Evolutionary conservation across 371 early-diverging fungal species (phyloP).

Genomic region (Mortierella sp.): DNA sequence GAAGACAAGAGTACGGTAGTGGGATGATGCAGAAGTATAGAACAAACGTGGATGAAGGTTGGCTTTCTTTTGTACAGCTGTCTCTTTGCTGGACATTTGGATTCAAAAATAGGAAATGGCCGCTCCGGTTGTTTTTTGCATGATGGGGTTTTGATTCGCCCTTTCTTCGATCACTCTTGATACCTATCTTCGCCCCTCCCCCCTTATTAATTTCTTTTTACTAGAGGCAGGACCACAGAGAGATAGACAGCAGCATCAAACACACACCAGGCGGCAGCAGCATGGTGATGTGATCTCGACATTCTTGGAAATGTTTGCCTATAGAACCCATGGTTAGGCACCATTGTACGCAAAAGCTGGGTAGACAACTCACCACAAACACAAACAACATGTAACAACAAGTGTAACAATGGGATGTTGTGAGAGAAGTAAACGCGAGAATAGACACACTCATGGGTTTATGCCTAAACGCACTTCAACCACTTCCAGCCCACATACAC

Average conservation of each 20-base stretch:
- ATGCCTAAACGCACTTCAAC: slow-evolving; percentile 1
- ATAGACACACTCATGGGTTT: background rate
- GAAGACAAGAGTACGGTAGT: background rate
- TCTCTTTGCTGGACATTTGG: too few species aligned
- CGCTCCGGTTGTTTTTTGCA: background rate
- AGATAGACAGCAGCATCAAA: background rate
- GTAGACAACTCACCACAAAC: too few species aligned
- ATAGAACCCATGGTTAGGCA: background rate
- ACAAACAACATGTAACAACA: too few species aligned
- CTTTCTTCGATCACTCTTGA: background rate
- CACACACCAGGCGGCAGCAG: background rate
- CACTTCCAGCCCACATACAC: background rate
- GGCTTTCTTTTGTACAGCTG: too few species aligned
- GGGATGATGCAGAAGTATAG: slow-evolving; percentile 1
- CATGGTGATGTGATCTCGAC: background rate
- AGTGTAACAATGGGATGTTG: too few species aligned
- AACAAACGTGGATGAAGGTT: background rate
- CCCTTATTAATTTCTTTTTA: background rate
- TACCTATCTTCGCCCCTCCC: background rate
- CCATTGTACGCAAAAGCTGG: background rate
- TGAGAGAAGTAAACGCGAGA: background rate
- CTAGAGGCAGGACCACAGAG: background rate
- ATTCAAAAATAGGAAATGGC: slow-evolving; percentile 1
- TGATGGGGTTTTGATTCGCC: background rate
- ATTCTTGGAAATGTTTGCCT: background rate